Evolutionary conservation across 306 rosid genomes (phyloP).

Genomic region (Glycine soja): DNA sequence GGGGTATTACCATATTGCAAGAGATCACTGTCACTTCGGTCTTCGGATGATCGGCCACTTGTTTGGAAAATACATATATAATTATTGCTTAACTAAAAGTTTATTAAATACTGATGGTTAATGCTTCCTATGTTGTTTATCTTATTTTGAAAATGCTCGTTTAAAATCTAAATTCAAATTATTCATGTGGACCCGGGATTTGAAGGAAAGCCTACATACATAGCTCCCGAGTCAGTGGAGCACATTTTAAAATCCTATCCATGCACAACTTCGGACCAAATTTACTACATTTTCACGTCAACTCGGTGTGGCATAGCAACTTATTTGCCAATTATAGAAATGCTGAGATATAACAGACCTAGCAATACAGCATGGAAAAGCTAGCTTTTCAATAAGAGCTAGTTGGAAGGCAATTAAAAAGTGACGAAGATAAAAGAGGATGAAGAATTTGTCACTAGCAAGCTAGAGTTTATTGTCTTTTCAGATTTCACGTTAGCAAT

Average conservation of each 20-base stretch:
- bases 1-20: no score
- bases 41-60: background rate
- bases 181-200: background rate
- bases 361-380: no score
- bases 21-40: background rate
- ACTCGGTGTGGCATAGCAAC: background rate
- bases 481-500: no score
- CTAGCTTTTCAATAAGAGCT: no score
- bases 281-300: background rate
- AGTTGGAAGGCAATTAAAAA: no score
- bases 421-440: no score
- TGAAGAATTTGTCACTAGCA: no score
- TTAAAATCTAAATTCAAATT: slow-evolving; percentile 7
- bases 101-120: background rate
- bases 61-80: background rate
- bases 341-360: no score
- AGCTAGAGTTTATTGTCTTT: no score
- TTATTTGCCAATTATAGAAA: no score
- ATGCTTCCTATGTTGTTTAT: background rate
- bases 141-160: background rate
- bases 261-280: background rate
- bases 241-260: slow-evolving; percentile 16
- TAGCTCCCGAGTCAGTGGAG: background rate
- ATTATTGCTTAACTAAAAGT: background rate
- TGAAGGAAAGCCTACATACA: background rate